These are phyloP conservation scores for Boletus sp. DNA, from an alignment of 1,284 basidiomycete genomes.

Conservation along the genomic window DNA sequence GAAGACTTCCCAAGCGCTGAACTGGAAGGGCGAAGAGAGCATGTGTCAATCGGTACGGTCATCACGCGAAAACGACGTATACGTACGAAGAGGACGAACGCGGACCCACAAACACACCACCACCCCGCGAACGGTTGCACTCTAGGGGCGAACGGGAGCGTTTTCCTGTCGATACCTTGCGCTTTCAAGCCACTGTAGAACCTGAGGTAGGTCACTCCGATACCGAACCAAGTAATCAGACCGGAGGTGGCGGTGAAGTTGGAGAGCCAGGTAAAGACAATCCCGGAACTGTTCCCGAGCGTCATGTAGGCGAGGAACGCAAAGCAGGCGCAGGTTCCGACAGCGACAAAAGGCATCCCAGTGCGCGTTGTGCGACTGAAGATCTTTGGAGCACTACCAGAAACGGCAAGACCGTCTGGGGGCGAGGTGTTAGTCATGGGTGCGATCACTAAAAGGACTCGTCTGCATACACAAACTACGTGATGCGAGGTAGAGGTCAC, in stretches of 20 bases:
- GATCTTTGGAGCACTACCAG: constrained; percentile 56
- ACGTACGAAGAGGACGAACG: constrained; percentile 41
- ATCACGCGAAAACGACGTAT: not conserved
- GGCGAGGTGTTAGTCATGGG: not conserved
- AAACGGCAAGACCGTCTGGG: constrained; percentile 53
- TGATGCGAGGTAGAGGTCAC: constrained; percentile 28
- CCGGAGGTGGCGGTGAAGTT: constrained; percentile 45
- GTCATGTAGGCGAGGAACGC: constrained; percentile 52
- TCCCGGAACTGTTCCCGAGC: constrained; percentile 45
- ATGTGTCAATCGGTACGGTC: not conserved
- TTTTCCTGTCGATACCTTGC: constrained; percentile 28
- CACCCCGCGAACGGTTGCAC: constrained; percentile 50
- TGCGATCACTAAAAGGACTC: not conserved
- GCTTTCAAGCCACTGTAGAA: constrained; percentile 5
- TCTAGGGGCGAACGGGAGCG: constrained; percentile 46
- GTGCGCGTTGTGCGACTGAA: constrained; percentile 50
- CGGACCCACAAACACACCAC: constrained; percentile 36
- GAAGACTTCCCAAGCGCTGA: constrained; percentile 46
- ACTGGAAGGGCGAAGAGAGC: constrained; percentile 21
- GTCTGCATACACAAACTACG: constrained; percentile 23
- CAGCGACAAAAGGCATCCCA: constrained; percentile 58
- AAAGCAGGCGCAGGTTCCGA: constrained; percentile 50
- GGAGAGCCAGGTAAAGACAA: constrained; percentile 55
- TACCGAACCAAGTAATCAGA: constrained; percentile 61
- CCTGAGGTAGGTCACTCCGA: constrained; percentile 37